Percentiles rank a stretch among this genome's conserved stretches.
These are phyloP conservation scores for Auricularia sp. DNA, from an alignment of 768 basidiomycete genomes.

Conservation along the genomic window DNA sequence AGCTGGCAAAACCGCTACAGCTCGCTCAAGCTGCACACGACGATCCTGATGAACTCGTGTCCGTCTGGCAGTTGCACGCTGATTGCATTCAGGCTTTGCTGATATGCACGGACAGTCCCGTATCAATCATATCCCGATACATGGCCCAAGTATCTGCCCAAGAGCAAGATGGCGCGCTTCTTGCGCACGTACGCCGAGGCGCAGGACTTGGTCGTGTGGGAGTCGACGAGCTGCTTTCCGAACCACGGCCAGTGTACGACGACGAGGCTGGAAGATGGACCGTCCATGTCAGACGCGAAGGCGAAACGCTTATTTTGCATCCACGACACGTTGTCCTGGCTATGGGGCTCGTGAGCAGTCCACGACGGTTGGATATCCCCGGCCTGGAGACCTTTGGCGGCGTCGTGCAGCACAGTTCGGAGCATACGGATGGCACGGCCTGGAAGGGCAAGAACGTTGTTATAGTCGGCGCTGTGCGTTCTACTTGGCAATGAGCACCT, in stretches of 20 bases:
- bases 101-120: conserved; percentile 20
- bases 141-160: conserved; percentile 34
- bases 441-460: neutral
- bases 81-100: neutral
- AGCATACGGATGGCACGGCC: neutral
- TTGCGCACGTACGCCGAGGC: conserved; percentile 31
- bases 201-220: conserved; percentile 38
- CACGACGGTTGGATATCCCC: neutral
- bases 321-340: neutral
- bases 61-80: neutral
- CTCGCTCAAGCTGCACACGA: conserved; percentile 30
- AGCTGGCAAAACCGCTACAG: conserved; percentile 36
- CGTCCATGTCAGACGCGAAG: neutral
- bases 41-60: neutral
- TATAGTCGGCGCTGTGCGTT: neutral
- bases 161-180: conserved; percentile 36
- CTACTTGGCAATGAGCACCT: neutral
- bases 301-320: neutral
- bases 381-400: neutral
- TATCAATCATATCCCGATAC: conserved; percentile 30
- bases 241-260: conserved; percentile 28
- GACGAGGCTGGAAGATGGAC: conserved; percentile 15
- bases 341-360: neutral
- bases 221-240: conserved; percentile 20
- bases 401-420: neutral